phyloP scores from a whole-genome alignment of 2,329 filamentous ascomycete species.

The Diaporthe vexans region DNA sequence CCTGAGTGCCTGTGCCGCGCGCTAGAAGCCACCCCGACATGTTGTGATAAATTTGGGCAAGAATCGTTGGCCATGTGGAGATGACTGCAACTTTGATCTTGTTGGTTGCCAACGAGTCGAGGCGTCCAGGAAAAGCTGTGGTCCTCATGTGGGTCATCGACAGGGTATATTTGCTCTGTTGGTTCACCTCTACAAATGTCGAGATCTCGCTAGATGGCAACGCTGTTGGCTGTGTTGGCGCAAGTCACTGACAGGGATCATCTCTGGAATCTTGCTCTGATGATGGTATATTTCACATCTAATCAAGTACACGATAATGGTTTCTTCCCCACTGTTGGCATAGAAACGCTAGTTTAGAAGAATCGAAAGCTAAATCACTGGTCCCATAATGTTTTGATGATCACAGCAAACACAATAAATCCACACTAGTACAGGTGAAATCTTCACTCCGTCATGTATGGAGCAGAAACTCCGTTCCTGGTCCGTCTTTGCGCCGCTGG shows the following conservation, averaged over 20 bases:
- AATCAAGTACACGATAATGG: conserved; percentile 33
- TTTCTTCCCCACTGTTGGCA: neutral
- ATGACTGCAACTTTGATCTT: neutral
- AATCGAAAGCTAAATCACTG: conserved; percentile 29
- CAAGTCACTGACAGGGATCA: neutral
- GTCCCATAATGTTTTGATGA: neutral
- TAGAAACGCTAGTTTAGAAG: conserved; percentile 8
- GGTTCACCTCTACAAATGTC: neutral
- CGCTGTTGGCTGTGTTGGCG: conserved; percentile 4
- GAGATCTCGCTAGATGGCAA: neutral
- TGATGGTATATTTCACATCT: conserved; percentile 32
- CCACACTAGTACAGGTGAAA: conserved; percentile 30
- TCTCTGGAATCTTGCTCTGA: neutral
- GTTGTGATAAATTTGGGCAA: conserved; percentile 20
- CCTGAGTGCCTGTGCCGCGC: conserved; percentile 18
- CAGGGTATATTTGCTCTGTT: conserved; percentile 20
- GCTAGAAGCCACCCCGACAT: neutral
- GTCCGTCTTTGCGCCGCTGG: conserved; percentile 30
- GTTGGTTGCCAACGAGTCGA: conserved; percentile 21
- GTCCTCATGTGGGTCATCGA: conserved; percentile 6
- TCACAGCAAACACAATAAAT: conserved; percentile 2
- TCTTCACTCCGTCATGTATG: conserved; percentile 27
- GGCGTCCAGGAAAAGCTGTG: conserved; percentile 11
- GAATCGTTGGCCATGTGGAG: conserved; percentile 21
- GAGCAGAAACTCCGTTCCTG: conserved; percentile 35